A percentile compares a stretch with the other conserved stretches of the same genome.
phyloP scores from a whole-genome alignment of 805 yeast species.

The Candida cerambycidarum region DNA sequence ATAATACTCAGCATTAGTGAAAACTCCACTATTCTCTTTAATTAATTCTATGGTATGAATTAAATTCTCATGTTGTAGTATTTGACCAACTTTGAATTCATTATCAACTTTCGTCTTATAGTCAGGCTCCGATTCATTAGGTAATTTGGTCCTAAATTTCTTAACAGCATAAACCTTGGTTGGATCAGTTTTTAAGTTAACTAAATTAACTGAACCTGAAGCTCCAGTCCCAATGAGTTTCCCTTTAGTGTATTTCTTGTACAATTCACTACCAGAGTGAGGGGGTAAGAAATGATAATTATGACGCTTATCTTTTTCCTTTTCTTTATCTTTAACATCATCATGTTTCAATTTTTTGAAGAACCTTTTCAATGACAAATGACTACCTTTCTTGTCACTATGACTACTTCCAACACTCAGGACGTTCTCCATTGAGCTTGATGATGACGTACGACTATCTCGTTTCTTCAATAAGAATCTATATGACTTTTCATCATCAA shows the following conservation, averaged over 20 bases:
- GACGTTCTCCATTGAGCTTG: constrained; percentile 13
- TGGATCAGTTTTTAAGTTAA: constrained; percentile 56
- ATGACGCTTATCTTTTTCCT: constrained; percentile 10
- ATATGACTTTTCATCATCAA: constrained; percentile 8
- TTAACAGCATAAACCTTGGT: constrained; percentile 75
- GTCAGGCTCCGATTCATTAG: constrained; percentile 62
- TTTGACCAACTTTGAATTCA: constrained; percentile 81
- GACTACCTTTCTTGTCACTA: constrained; percentile 19
- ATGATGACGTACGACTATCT: constrained; percentile 12
- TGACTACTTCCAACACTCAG: constrained; percentile 11
- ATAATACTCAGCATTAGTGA: constrained; percentile 39
- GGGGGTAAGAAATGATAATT: constrained; percentile 15
- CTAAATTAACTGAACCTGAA: constrained; percentile 86
- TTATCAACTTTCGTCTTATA: constrained; percentile 77
- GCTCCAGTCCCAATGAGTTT: constrained; percentile 87
- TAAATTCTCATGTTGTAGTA: constrained; percentile 69
- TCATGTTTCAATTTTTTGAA: constrained; percentile 45
- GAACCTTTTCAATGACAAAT: constrained; percentile 47
- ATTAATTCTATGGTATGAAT: constrained; percentile 80
- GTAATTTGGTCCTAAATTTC: constrained; percentile 69
- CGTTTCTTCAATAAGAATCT: constrained; percentile 14
- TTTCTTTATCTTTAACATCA: constrained; percentile 8
- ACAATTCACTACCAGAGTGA: constrained; percentile 25
- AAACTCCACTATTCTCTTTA: constrained; percentile 48
- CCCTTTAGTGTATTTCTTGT: constrained; percentile 62